These are phyloP conservation scores for Cutaneotrichosporon sp. DNA, from an alignment of 1,284 basidiomycete species.

Conservation along the genomic window DNA sequence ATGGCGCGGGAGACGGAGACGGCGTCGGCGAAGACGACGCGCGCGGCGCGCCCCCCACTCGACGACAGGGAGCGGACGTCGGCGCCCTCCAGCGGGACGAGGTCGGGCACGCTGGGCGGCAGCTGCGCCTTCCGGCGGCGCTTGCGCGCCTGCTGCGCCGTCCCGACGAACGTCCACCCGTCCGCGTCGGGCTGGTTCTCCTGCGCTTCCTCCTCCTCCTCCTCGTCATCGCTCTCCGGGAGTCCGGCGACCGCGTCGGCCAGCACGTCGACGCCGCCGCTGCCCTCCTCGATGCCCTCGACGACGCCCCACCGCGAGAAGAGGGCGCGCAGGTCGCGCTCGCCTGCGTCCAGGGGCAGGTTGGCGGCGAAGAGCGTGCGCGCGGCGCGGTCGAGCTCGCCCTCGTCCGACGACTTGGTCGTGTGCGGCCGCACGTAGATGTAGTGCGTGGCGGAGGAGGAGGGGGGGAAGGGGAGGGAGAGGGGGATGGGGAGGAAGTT, in stretches of 20 bases:
- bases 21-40: constrained; percentile 75
- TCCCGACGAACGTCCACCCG: constrained; percentile 57
- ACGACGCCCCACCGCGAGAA: constrained; percentile 75
- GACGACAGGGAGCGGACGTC: constrained; percentile 29
- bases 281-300: constrained; percentile 66
- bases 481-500: constrained; percentile 42
- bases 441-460: constrained; percentile 35
- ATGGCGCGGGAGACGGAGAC: constrained; percentile 67
- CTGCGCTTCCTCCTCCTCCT: constrained; percentile 53
- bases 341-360: constrained; percentile 78
- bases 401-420: constrained; percentile 6
- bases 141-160: constrained; percentile 44
- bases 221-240: constrained; percentile 31
- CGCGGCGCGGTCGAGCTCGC: constrained; percentile 38
- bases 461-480: constrained; percentile 27
- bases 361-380: constrained; percentile 85
- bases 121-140: constrained; percentile 54
- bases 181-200: constrained; percentile 44
- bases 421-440: constrained; percentile 44
- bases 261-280: constrained; percentile 32
- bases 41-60: constrained; percentile 58
- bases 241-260: constrained; percentile 40
- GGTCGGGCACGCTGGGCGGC: constrained; percentile 58
- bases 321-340: constrained; percentile 69
- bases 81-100: constrained; percentile 33